Conservation (phyloP, 164 flowering plant genomes). For the Platanus orientalis region DNA sequence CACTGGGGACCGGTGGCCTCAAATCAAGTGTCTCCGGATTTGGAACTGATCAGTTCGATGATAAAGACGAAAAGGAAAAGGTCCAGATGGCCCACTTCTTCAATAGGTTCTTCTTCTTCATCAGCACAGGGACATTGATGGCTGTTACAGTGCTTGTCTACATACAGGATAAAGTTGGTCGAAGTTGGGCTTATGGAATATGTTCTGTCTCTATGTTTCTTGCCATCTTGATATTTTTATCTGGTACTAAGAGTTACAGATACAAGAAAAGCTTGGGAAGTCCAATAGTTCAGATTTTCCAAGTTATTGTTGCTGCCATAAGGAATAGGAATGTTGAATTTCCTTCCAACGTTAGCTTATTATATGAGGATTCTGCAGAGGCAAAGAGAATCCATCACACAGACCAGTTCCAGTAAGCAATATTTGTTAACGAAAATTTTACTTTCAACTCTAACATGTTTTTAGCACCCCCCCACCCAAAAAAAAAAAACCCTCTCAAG, state of each 20-base stretch:
- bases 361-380: neutral
- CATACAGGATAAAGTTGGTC: conserved; percentile 21
- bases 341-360: conserved; percentile 4
- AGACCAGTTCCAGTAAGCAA: conserved; percentile 1
- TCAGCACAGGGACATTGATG: conserved; percentile 16
- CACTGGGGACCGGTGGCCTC: conserved; percentile 85
- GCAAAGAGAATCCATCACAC: conserved; percentile 1
- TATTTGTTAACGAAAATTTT: neutral
- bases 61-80: conserved; percentile 58
- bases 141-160: conserved; percentile 24
- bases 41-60: conserved; percentile 88
- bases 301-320: conserved; percentile 19
- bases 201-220: conserved; percentile 14
- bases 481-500: no score
- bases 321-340: conserved; percentile 18
- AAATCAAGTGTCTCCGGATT: conserved; percentile 90
- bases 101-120: conserved; percentile 20
- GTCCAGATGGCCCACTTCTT: conserved; percentile 8
- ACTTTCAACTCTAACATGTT: no score
- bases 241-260: conserved; percentile 14
- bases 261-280: conserved; percentile 22
- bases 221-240: conserved; percentile 8
- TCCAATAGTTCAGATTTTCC: conserved; percentile 17
- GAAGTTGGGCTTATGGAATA: conserved; percentile 24
- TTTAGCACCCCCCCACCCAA: no score